Evolutionary conservation across 176 grass and related monocot genomes (phyloP), one percentile per base, ranked within the genome.

Genomic region (Avena insularis): DNA sequence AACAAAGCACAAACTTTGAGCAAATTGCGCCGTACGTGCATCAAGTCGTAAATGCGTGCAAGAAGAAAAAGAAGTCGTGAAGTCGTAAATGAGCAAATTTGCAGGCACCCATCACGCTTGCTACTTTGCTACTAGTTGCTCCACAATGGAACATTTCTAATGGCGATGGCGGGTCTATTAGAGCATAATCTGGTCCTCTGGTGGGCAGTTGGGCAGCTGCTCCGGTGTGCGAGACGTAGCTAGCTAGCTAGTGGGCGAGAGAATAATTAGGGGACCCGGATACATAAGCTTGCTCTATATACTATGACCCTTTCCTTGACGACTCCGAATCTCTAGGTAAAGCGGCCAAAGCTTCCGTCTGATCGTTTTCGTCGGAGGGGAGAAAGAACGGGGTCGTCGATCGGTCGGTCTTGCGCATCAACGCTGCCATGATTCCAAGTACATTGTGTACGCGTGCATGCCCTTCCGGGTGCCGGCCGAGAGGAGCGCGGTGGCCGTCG

Each of bases 111-210:
- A 45, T 79, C 84, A 79, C 31, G 48, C 53, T 13, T 47, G 66
- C 35, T 40, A 35, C 33, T 35, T 35, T 35, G 33, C 33, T 25
- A 25, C 25, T 35, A 35, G 33, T 35, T 35, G 2, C 3, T 68
- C 61, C 74, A 20, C 51, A 47, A 57, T 33, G 43, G 76, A 86
- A 79, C 75, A 31, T 35, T 59, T 35, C 36, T 48, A 84, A 60
- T 47, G 48, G 65, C 5, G 56, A 72, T 59, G 20, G 67, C 51
- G 54, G 20, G 25, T 20, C 12, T 48, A 47, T 3, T 29, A 64
- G 78, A 46, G n/a, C 10, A 17, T 33, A 62, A 53, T 23, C 2
- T 16, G 5, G 49, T 51, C 49, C 33, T 35, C 33, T 0, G 46
- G 12, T 82, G 63, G 29, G 64, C 12, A 1, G 23, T 53, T 75